Evolutionary conservation across 1,284 basidiomycete genomes (phyloP).

Genomic region (Cutaneotrichosporon sp.): DNA sequence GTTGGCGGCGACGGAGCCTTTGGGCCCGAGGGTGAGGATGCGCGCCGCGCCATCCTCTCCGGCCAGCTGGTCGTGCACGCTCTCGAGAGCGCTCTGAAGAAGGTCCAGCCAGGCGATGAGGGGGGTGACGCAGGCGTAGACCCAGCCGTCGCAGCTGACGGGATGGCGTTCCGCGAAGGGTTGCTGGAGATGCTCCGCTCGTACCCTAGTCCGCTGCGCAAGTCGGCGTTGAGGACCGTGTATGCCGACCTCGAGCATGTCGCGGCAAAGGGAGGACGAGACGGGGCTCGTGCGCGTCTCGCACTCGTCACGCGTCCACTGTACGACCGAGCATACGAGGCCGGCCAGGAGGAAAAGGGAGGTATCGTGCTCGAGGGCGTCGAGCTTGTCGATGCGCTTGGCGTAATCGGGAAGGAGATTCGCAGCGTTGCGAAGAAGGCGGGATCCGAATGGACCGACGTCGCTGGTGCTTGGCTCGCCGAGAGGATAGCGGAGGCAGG

Average conservation of each 20-base stretch:
- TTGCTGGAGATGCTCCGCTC: conserved; percentile 42
- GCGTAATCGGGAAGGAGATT: conserved; percentile 43
- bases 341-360: conserved; percentile 29
- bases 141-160: conserved; percentile 16
- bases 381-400: conserved; percentile 43
- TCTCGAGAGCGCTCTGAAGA: conserved; percentile 40
- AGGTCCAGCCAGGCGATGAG: conserved; percentile 25
- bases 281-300: conserved; percentile 31
- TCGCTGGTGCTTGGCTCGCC: conserved; percentile 44
- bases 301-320: conserved; percentile 36
- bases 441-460: conserved; percentile 32
- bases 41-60: conserved; percentile 49
- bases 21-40: conserved; percentile 49
- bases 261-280: conserved; percentile 9
- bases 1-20: conserved; percentile 50
- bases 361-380: conserved; percentile 31
- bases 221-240: conserved; percentile 37
- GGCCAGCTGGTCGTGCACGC: conserved; percentile 52
- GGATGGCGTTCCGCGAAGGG: conserved; percentile 38
- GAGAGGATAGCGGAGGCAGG: conserved; percentile 30
- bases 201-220: conserved; percentile 50
- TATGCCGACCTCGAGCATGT: conserved; percentile 41
- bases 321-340: conserved; percentile 47
- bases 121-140: conserved; percentile 16
- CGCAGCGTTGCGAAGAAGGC: conserved; percentile 25